phyloP scores from a whole-genome alignment of 2,329 filamentous ascomycete genomes.

The Reticulascus tulasneorum region DNA sequence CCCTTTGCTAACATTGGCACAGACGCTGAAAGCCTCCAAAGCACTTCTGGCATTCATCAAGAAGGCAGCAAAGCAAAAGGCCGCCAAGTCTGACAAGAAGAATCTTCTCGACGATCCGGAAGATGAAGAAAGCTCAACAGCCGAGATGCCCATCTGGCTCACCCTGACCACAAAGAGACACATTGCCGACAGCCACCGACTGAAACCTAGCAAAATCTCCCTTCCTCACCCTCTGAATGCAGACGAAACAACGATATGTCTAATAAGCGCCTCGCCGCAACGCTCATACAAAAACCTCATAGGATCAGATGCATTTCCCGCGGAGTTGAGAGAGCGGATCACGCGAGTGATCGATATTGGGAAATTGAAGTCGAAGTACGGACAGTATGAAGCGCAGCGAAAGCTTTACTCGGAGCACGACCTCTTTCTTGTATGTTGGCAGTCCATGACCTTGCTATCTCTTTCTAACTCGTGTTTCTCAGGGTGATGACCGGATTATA shows the following conservation, averaged over 20 bases:
- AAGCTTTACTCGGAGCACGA: constrained; percentile 85
- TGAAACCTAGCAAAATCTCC: constrained; percentile 80
- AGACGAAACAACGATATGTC: constrained; percentile 68
- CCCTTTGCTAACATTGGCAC: constrained; percentile 9
- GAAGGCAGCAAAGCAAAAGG: constrained; percentile 43
- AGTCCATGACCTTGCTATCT: too few relatives aligned
- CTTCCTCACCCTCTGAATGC: constrained; percentile 74
- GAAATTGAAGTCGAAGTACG: constrained; percentile 80
- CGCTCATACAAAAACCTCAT: constrained; percentile 87
- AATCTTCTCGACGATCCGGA: constrained; percentile 47
- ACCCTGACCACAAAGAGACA: constrained; percentile 63
- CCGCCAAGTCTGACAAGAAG: constrained; percentile 41
- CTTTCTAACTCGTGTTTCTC: too few relatives aligned
- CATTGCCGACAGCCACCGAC: constrained; percentile 66
- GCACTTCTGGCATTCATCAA: constrained; percentile 60
- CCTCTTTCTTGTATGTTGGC: constrained; percentile 89
- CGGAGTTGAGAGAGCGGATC: constrained; percentile 62
- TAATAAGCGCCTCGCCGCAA: constrained; percentile 80
- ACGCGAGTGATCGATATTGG: constrained; percentile 74
- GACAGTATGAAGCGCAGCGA: constrained; percentile 80
- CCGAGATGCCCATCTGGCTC: constrained; percentile 56
- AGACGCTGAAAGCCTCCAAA: constrained; percentile 61
- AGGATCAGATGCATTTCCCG: constrained; percentile 63
- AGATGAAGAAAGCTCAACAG: constrained; percentile 36
- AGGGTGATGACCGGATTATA: constrained; percentile 81